These are phyloP conservation scores for Zymoseptoria ardabiliae DNA, from an alignment of 2,329 filamentous ascomycete species.

Conservation along the genomic window DNA sequence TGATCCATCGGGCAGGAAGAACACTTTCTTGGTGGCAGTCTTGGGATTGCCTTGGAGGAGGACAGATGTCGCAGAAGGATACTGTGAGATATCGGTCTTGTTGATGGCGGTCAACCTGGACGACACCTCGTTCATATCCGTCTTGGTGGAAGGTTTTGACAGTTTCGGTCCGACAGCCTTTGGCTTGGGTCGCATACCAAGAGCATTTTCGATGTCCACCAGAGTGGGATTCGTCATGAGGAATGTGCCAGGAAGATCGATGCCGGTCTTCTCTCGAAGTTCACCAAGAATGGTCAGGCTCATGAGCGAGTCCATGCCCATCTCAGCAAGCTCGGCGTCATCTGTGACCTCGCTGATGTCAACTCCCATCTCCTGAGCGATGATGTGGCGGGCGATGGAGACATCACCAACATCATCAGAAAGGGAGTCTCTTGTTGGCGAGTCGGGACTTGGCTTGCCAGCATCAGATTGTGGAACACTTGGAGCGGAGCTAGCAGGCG, in stretches of 20 bases:
- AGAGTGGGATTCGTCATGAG: conserved; percentile 56
- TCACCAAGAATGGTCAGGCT: conserved; percentile 45
- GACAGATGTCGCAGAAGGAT: conserved; percentile 47
- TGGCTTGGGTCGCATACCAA: conserved; percentile 47
- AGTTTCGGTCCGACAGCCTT: conserved; percentile 24
- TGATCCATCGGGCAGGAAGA: conserved; percentile 46
- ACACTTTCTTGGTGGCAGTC: conserved; percentile 49
- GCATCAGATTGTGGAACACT: conserved; percentile 35
- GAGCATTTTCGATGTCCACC: conserved; percentile 57
- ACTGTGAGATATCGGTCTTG: conserved; percentile 36
- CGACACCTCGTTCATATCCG: conserved; percentile 43
- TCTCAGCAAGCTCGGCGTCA: conserved; percentile 53
- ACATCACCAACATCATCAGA: conserved; percentile 33
- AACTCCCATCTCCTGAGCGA: conserved; percentile 57
- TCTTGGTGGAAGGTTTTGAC: conserved; percentile 16
- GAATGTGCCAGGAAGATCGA: conserved; percentile 47
- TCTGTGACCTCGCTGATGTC: conserved; percentile 50
- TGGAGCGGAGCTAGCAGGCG: conserved; percentile 43
- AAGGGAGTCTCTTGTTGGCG: conserved; percentile 27
- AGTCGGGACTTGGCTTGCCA: conserved; percentile 34
- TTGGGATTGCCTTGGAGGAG: conserved; percentile 52
- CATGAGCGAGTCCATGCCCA: conserved; percentile 50
- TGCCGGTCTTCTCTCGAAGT: conserved; percentile 44
- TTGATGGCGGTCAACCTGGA: conserved; percentile 35
- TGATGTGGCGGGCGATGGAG: conserved; percentile 42